Conservation (phyloP, 2,329 filamentous ascomycete genomes). For the Sporothrix luriei region DNA sequence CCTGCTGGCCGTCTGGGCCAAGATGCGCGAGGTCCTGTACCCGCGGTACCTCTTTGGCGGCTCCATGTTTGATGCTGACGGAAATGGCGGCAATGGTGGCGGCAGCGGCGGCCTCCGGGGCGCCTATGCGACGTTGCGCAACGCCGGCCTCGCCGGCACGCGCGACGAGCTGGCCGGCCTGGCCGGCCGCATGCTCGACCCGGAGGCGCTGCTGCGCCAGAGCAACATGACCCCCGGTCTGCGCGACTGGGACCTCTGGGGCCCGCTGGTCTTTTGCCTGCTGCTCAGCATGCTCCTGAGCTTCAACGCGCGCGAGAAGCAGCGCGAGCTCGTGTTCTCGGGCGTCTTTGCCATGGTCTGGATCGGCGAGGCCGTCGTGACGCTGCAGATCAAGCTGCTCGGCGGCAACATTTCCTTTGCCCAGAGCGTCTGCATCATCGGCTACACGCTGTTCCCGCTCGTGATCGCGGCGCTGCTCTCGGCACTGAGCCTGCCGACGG, state of each 20-base stretch:
- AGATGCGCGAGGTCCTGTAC: conserved; percentile 96
- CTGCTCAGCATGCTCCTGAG: conserved; percentile 75
- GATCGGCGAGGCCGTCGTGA: conserved; percentile 95
- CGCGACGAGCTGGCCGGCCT: conserved; percentile 64
- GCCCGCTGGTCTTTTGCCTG: conserved; percentile 90
- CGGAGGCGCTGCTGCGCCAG: conserved; percentile 61
- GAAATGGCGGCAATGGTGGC: conserved; percentile 41
- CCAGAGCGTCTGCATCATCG: conserved; percentile 96
- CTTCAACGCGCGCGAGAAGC: conserved; percentile 73
- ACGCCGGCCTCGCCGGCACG: conserved; percentile 60
- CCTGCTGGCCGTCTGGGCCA: conserved; percentile 90
- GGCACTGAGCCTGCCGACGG: conserved; percentile 74
- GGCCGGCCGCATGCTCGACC: conserved; percentile 64
- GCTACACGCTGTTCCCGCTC: conserved; percentile 95
- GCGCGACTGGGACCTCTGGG: conserved; percentile 98
- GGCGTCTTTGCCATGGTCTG: conserved; percentile 96
- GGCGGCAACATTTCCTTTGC: conserved; percentile 98
- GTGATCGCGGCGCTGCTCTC: conserved; percentile 91
- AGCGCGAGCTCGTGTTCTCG: conserved; percentile 88
- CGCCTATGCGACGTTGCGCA: conserved; percentile 63
- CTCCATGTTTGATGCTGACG: conserved; percentile 62
- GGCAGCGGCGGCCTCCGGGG: conserved; percentile 51
- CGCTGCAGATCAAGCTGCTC: conserved; percentile 94
- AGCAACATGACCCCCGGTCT: conserved; percentile 84
- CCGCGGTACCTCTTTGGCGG: conserved; percentile 86